Evolutionary conservation across 2,329 filamentous ascomycete genomes (phyloP), one percentile per base, ranked within the genome.

Genomic region (Massarina eburnea): DNA sequence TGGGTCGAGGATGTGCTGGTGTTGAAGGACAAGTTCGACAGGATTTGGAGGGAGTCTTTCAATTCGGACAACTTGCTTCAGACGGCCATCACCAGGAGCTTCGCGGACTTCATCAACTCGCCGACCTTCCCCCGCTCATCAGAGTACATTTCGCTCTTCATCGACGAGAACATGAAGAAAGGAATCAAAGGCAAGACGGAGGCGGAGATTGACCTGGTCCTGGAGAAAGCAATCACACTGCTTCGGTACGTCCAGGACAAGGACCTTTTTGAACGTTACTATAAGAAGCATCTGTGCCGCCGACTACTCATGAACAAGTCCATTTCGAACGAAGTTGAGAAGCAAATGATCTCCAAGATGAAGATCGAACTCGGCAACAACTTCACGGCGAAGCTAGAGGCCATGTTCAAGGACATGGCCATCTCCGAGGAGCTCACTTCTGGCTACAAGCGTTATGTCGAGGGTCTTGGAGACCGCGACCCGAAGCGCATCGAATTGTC

Each of bases 401-500:
- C 91, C 54, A 97, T 99, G 91, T 96, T 99, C 76, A 91, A 91
- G 71, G 94, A 99, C 63, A 91, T 97, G 82, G 83, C 86, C 14
- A 84, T 91, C 10, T 96, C 91, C 0, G 84, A 86, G 43, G 92
- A 96, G 54, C 79, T 96, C 20, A 90, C 88, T 0, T 73, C 83
- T 10, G 83, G 81, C 45, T 97, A 95, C 73, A 86, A 85, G 54
- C 79, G 81, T 14, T 82, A 92, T 52, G 83, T 84, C 69, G 80
- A 67, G 69, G 83, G 67, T 62, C 79, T 72, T 14, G 79, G 73
- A n/a, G 78, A 80, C 41, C 71, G 72, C 2, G 78, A 84, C 46
- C 74, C 78, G 3, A 83, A 80, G 63, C 82, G 80, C 22, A 82
- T 92, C 21, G 94, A 97, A 37, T 79, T 99, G 19, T 81, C 80